Percentiles rank a stretch among this genome's conserved stretches.
Evolutionary conservation across 495 filamentous ascomycete species (phyloP).

Genomic region (Penicillium atrosanguineum): DNA sequence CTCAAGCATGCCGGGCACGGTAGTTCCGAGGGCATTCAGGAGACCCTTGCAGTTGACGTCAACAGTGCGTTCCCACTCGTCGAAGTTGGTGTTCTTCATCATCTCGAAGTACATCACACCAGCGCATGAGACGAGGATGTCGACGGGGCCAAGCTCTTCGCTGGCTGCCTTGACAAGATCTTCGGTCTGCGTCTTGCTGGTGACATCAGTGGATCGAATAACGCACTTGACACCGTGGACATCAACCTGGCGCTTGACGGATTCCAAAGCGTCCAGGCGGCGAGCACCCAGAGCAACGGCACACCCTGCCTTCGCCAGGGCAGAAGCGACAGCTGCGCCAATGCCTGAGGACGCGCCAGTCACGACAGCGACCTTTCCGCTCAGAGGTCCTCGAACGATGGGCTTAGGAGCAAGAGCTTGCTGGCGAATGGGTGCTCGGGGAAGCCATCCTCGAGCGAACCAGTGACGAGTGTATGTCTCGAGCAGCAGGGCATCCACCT

Average conservation of each 20-base stretch:
- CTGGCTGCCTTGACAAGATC: constrained; percentile 49
- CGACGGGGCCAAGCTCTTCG: constrained; percentile 59
- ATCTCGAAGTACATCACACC: constrained; percentile 76
- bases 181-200: constrained; percentile 53
- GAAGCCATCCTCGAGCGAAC: constrained; percentile 67
- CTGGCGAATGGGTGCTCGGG: constrained; percentile 47
- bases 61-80: constrained; percentile 68
- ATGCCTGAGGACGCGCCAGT: constrained; percentile 53
- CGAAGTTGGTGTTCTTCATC: constrained; percentile 63
- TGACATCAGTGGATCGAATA: constrained; percentile 59
- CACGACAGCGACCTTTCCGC: constrained; percentile 50
- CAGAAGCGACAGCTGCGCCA: constrained; percentile 46
- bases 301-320: constrained; percentile 55
- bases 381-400: constrained; percentile 46
- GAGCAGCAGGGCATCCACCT: constrained; percentile 57
- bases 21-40: constrained; percentile 58
- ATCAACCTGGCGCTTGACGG: constrained; percentile 50
- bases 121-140: constrained; percentile 65
- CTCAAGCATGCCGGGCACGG: constrained; percentile 60
- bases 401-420: constrained; percentile 33
- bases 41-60: constrained; percentile 73
- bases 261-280: constrained; percentile 57
- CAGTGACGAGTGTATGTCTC: constrained; percentile 68
- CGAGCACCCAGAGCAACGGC: constrained; percentile 62
- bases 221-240: constrained; percentile 54